Evolutionary conservation across 2,329 filamentous ascomycete genomes (phyloP).

Genomic region (Trichothecium sympodiale): DNA sequence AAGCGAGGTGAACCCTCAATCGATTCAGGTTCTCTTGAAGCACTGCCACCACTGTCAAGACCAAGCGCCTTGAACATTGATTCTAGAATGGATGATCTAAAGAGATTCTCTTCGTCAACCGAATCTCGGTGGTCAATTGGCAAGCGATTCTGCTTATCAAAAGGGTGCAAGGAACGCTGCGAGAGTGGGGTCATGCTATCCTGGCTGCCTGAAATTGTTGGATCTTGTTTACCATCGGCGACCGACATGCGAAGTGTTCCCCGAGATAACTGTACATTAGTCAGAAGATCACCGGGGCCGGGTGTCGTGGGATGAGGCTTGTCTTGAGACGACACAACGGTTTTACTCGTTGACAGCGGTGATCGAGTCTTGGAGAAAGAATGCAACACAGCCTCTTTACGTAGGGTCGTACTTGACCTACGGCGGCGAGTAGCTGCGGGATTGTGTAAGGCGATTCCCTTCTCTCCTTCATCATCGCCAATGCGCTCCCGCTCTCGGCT

Average conservation of each 20-base stretch:
- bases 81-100: constrained; percentile 80
- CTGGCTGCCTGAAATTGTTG: constrained; percentile 13
- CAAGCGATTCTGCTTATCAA: constrained; percentile 37
- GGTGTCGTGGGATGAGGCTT: constrained; percentile 24
- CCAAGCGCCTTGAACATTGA: constrained; percentile 95
- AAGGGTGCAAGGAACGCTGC: constrained; percentile 43
- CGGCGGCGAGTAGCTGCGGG: constrained; percentile 52
- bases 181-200: constrained; percentile 34
- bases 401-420: constrained; percentile 61
- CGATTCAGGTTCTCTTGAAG: constrained; percentile 58
- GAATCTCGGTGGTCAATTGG: constrained; percentile 64
- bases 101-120: constrained; percentile 77
- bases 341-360: constrained; percentile 12
- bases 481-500: constrained; percentile 71
- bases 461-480: constrained; percentile 64
- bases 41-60: constrained; percentile 56
- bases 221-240: background rate
- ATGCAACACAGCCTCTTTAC: constrained; percentile 70
- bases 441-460: constrained; percentile 94
- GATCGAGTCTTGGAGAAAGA: constrained; percentile 38
- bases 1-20: constrained; percentile 77
- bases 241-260: constrained; percentile 34
- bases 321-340: constrained; percentile 28
- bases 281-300: constrained; percentile 68
- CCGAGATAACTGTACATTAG: constrained; percentile 63